Evolutionary conservation across 2,329 filamentous ascomycete species (phyloP).

Genomic region (Microdochium nivale): DNA sequence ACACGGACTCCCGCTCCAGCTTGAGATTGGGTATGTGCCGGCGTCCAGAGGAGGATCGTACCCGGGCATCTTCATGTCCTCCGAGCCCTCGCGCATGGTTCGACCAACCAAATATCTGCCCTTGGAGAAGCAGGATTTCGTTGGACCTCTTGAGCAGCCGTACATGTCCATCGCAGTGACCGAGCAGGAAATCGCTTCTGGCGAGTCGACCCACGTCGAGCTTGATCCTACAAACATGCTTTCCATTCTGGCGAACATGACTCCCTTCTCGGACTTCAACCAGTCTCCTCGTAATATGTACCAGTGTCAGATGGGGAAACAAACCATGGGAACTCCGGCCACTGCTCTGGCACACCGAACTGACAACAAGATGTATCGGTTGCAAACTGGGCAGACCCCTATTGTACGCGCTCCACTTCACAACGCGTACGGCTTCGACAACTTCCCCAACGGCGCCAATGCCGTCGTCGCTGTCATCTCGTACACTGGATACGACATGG

Average conservation of each 20-base stretch:
- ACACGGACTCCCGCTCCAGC: constrained; percentile 68
- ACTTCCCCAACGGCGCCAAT: constrained; percentile 95
- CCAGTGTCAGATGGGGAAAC: constrained; percentile 98
- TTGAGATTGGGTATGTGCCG: constrained; percentile 90
- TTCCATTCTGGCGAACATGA: constrained; percentile 97
- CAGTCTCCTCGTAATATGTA: constrained; percentile 99
- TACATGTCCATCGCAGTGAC: constrained; percentile 97
- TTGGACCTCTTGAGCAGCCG: constrained; percentile 91
- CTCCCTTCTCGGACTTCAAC: constrained; percentile 97
- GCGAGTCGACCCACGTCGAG: constrained; percentile 87
- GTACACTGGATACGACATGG: constrained; percentile 99
- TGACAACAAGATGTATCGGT: constrained; percentile 92
- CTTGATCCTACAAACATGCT: constrained; percentile 93
- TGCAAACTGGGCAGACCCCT: constrained; percentile 94
- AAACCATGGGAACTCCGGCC: constrained; percentile 95
- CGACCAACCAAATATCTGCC: constrained; percentile 88
- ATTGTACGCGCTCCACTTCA: constrained; percentile 87
- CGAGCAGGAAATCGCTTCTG: constrained; percentile 80
- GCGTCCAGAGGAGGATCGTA: constrained; percentile 88
- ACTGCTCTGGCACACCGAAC: constrained; percentile 78
- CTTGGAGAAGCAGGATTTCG: constrained; percentile 74
- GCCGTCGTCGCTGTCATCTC: constrained; percentile 96
- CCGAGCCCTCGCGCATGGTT: constrained; percentile 76
- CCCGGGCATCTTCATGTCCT: constrained; percentile 90
- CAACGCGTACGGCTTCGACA: constrained; percentile 94